A percentile compares a stretch with the other conserved stretches of the same genome.
phyloP scores from a whole-genome alignment of 331 rosid genomes.

The Dryas integrifolia region DNA sequence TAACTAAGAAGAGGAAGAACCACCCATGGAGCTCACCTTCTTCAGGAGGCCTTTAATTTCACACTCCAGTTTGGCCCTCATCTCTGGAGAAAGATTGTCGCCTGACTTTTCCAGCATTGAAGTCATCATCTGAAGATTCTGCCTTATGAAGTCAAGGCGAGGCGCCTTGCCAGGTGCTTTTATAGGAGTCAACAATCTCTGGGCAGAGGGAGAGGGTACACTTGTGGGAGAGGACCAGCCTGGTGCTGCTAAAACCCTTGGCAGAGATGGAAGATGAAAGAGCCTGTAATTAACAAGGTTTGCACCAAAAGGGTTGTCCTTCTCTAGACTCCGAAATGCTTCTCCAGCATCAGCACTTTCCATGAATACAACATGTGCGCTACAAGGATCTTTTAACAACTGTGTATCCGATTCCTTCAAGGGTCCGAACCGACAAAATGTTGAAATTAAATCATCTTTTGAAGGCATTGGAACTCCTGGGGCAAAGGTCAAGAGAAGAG shows the following conservation, averaged over 20 bases:
- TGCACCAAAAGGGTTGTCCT: slow-evolving; percentile 50
- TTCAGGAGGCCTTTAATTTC: slow-evolving; percentile 61
- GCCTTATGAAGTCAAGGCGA: slow-evolving; percentile 53
- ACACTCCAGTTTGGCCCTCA: slow-evolving; percentile 57
- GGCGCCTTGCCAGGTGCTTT: slow-evolving; percentile 36
- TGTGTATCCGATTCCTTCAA: slow-evolving; percentile 60
- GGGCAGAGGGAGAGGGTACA: slow-evolving; percentile 26
- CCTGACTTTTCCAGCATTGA: slow-evolving; percentile 74
- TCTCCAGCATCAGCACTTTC: slow-evolving; percentile 53
- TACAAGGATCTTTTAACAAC: slow-evolving; percentile 38
- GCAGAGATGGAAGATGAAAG: slow-evolving; percentile 36
- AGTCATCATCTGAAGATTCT: slow-evolving; percentile 79
- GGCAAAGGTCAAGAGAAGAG: slow-evolving; percentile 59
- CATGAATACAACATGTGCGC: slow-evolving; percentile 63
- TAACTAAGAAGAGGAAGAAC: slow-evolving; percentile 29
- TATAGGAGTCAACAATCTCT: slow-evolving; percentile 15
- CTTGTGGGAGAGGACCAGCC: slow-evolving; percentile 19
- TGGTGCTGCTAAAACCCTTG: slow-evolving; percentile 22
- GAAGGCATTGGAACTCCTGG: slow-evolving; percentile 61
- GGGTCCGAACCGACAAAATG: slow-evolving; percentile 75
- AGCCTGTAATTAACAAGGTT: slow-evolving; percentile 52
- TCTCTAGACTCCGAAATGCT: slow-evolving; percentile 55
- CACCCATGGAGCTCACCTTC: slow-evolving; percentile 65
- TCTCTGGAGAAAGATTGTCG: slow-evolving; percentile 52
- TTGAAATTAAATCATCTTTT: slow-evolving; percentile 53